phyloP scores from a whole-genome alignment of 805 yeast genomes.

The Barnettozyma californica region DNA sequence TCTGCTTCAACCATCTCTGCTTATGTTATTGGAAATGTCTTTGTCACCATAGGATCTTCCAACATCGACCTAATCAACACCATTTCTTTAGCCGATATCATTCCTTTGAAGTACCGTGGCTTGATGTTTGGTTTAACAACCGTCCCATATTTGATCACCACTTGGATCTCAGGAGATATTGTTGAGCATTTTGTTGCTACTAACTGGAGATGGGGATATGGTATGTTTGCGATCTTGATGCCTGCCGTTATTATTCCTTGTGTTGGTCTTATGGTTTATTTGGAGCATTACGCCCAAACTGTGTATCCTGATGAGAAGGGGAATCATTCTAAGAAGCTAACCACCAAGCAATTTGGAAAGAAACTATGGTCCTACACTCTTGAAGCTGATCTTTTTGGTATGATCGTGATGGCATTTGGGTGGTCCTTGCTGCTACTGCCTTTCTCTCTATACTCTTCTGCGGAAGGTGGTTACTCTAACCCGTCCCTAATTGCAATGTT shows the following conservation, averaged over 20 bases:
- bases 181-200: constrained; percentile 12
- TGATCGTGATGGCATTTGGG: constrained; percentile 34
- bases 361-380: constrained; percentile 18
- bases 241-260: constrained; percentile 37
- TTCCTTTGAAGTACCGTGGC: constrained; percentile 33
- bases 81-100: constrained; percentile 31
- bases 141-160: constrained; percentile 35
- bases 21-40: constrained; percentile 31
- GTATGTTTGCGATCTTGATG: constrained; percentile 42
- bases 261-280: constrained; percentile 27
- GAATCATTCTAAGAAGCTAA: background rate
- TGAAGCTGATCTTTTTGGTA: constrained; percentile 37
- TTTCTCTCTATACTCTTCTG: constrained; percentile 30
- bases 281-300: constrained; percentile 29
- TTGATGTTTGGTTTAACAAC: constrained; percentile 30
- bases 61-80: constrained; percentile 31
- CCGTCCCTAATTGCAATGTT: constrained; percentile 41
- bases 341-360: constrained; percentile 1
- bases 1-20: constrained; percentile 29
- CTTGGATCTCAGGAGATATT: constrained; percentile 36
- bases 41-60: constrained; percentile 32
- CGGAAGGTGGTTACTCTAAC: constrained; percentile 31
- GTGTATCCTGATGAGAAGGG: constrained; percentile 3
- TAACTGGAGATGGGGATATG: constrained; percentile 52
- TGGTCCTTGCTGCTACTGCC: constrained; percentile 36